A percentile compares a stretch with the other conserved stretches of the same genome.
These are phyloP conservation scores for Puccinellia tenuiflora DNA, from an alignment of 176 grass and related monocot species.

Conservation along the genomic window DNA sequence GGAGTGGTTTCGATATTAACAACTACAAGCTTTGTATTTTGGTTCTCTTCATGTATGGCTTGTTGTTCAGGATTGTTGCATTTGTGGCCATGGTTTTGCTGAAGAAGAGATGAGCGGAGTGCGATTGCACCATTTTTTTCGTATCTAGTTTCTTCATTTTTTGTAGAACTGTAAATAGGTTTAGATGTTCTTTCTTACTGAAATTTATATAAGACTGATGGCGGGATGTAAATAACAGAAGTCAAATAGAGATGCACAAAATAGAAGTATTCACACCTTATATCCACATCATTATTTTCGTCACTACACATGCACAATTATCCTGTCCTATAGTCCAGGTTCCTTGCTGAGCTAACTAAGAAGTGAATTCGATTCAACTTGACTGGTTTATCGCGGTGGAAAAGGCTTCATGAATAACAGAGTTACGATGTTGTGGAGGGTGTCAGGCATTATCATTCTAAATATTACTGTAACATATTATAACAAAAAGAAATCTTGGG, in stretches of 20 bases:
- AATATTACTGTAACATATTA: too few species aligned
- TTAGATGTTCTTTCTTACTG: not conserved
- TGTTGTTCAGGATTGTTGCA: constrained; percentile 73
- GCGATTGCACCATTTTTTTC: constrained; percentile 5
- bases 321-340: not conserved
- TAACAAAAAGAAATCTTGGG: too few species aligned
- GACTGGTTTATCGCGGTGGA: too few species aligned
- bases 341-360: too few species aligned
- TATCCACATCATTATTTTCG: not conserved
- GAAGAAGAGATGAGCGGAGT: constrained; percentile 54
- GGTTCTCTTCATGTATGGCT: constrained; percentile 73
- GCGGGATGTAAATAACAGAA: not conserved
- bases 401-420: too few species aligned
- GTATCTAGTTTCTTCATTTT: constrained; percentile 32
- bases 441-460: too few species aligned
- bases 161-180: constrained; percentile 35
- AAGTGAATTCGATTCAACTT: too few species aligned
- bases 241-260: not conserved
- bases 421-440: too few species aligned
- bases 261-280: not conserved
- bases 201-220: not conserved
- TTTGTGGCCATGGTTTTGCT: constrained; percentile 69
- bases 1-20: constrained; percentile 52
- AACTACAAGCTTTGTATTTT: constrained; percentile 62
- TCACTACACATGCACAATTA: not conserved